phyloP scores from a whole-genome alignment of 129 eudicot genomes.

The Logfia minima region DNA sequence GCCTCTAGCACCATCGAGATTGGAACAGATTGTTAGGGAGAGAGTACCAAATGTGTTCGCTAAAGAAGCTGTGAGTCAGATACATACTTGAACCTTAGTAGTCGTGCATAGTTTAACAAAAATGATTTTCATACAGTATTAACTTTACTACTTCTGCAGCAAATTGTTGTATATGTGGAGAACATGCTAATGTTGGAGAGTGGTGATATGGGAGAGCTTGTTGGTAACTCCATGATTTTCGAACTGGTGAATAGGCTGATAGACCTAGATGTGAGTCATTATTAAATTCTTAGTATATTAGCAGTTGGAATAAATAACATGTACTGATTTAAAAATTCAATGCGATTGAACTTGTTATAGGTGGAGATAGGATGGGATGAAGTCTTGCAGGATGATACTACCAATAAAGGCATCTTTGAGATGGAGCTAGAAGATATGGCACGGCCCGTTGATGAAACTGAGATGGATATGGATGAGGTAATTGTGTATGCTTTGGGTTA shows the following conservation, averaged over 20 bases:
- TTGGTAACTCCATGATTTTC: conserved; percentile 68
- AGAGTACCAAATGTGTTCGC: conserved; percentile 54
- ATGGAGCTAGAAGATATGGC: conserved; percentile 81
- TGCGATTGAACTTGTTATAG: conserved; percentile 39
- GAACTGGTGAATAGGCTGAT: conserved; percentile 74
- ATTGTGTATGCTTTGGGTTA: background rate
- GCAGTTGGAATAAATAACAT: background rate
- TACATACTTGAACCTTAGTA: background rate
- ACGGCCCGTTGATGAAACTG: conserved; percentile 40
- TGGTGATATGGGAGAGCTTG: conserved; percentile 73
- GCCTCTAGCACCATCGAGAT: conserved; percentile 81
- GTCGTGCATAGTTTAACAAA: background rate
- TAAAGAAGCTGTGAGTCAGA: conserved; percentile 57
- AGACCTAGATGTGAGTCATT: conserved; percentile 81
- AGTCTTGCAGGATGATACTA: conserved; percentile 61
- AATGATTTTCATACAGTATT: background rate
- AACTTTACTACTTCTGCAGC: conserved; percentile 39
- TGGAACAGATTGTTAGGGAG: conserved; percentile 59
- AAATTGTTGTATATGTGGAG: conserved; percentile 69
- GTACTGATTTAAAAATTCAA: background rate
- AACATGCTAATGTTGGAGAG: conserved; percentile 80
- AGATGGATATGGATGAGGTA: conserved; percentile 62
- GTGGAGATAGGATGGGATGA: conserved; percentile 91
- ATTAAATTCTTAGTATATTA: background rate
- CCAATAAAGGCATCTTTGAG: conserved; percentile 72